phyloP scores from a whole-genome alignment of 371 early-diverging fungal genomes.

The Dentiscutata heterogama region DNA sequence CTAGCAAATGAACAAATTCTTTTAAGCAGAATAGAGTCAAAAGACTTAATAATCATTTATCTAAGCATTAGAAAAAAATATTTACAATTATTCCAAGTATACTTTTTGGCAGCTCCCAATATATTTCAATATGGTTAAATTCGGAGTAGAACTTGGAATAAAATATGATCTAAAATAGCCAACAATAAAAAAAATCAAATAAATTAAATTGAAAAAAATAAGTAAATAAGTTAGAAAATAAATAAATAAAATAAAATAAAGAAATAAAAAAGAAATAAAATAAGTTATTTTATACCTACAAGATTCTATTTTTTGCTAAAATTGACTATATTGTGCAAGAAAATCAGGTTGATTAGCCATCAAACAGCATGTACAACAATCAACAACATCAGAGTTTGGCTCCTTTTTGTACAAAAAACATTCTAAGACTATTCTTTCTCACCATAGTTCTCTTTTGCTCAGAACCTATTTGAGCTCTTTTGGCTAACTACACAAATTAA shows the following conservation, averaged over 20 bases:
- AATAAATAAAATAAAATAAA: no score
- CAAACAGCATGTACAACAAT: neutral
- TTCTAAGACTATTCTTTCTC: neutral
- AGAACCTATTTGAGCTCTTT: neutral
- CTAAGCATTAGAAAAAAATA: no score
- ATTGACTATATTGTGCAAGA: neutral
- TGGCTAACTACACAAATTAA: neutral
- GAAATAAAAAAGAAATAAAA: no score
- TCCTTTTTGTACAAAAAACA: neutral
- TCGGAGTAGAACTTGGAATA: slow-evolving; percentile 38
- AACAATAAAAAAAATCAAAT: no score
- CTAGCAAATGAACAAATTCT: neutral
- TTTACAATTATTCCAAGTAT: no score
- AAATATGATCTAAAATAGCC: neutral
- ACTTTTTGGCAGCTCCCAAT: slow-evolving; percentile 48
- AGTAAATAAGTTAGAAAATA: no score
- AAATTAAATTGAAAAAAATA: no score
- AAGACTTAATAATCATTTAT: no score
- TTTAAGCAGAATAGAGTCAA: no score
- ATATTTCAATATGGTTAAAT: slow-evolving; percentile 49
- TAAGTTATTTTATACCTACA: neutral
- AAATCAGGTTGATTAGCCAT: neutral
- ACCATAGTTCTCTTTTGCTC: slow-evolving; percentile 2
- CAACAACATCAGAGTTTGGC: no score
- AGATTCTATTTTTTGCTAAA: neutral